Percentiles rank a stretch among this genome's conserved stretches.
Evolutionary conservation across 2,329 filamentous ascomycete species (phyloP).

Genomic region (Scytalidium lignicola): DNA sequence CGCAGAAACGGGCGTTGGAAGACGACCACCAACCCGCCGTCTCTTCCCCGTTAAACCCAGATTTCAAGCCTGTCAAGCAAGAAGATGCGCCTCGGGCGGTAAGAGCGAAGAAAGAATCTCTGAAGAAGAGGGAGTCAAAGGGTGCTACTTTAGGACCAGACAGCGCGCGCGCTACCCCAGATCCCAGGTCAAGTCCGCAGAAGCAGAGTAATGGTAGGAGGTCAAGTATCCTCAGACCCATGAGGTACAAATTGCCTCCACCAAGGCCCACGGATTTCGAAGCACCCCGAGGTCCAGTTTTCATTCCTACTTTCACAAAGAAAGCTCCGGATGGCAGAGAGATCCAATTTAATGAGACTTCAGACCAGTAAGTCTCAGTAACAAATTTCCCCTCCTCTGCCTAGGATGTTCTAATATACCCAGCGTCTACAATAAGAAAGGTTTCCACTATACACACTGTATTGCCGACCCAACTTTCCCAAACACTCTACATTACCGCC

Average conservation of each 20-base stretch:
- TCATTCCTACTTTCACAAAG: slow-evolving; percentile 51
- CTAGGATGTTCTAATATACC: slow-evolving; percentile 8
- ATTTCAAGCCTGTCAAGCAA: slow-evolving; percentile 49
- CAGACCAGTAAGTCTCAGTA: slow-evolving; percentile 51
- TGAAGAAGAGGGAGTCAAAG: slow-evolving; percentile 65
- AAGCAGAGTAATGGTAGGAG: slow-evolving; percentile 30
- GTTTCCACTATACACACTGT: slow-evolving; percentile 85
- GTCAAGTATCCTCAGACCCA: slow-evolving; percentile 38
- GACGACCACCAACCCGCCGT: slow-evolving; percentile 67
- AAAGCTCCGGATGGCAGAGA: slow-evolving; percentile 42
- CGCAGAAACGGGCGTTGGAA: slow-evolving; percentile 62
- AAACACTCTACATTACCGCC: slow-evolving; percentile 81
- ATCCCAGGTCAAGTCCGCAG: slow-evolving; percentile 38
- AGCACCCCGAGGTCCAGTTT: slow-evolving; percentile 49
- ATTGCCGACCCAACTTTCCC: slow-evolving; percentile 86
- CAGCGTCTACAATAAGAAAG: slow-evolving; percentile 60
- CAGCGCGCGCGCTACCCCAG: slow-evolving; percentile 51
- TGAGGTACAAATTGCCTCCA: slow-evolving; percentile 60
- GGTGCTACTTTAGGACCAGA: slow-evolving; percentile 33
- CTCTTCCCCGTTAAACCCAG: slow-evolving; percentile 70
- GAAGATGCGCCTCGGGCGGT: slow-evolving; percentile 32
- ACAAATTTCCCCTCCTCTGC: background rate
- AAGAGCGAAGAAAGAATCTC: slow-evolving; percentile 58
- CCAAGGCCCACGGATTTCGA: slow-evolving; percentile 60
- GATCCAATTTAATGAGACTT: slow-evolving; percentile 57